phyloP scores from a whole-genome alignment of 805 yeast genomes.

The Metschnikowia henanensis region DNA sequence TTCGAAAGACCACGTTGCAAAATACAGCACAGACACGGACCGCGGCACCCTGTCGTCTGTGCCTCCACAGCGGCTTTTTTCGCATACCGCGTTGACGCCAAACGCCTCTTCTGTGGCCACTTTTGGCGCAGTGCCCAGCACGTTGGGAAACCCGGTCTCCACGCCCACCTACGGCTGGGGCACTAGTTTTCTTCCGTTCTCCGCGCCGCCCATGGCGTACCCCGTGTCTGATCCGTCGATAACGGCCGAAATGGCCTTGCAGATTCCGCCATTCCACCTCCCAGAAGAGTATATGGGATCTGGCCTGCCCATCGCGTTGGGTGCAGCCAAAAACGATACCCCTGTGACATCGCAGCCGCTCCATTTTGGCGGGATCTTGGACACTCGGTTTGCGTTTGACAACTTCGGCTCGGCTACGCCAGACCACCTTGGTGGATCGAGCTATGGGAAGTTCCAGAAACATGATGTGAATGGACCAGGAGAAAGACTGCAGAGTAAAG shows the following conservation, averaged over 20 bases:
- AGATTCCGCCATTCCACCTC: constrained; percentile 26
- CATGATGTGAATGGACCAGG: background rate
- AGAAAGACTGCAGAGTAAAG: background rate
- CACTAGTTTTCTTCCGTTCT: constrained; percentile 30
- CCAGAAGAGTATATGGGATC: constrained; percentile 21
- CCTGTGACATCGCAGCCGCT: constrained; percentile 18
- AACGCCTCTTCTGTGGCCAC: constrained; percentile 21
- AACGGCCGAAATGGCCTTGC: constrained; percentile 19
- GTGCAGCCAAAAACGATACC: background rate
- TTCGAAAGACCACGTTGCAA: background rate
- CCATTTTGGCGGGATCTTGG: constrained; percentile 25
- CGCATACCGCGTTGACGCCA: constrained; percentile 31
- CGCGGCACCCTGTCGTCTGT: constrained; percentile 1
- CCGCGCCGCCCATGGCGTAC: constrained; percentile 39
- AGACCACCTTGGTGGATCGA: background rate
- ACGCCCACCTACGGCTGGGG: constrained; percentile 42
- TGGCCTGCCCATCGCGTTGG: constrained; percentile 4
- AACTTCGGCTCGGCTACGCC: constrained; percentile 1
- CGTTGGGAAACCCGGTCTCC: constrained; percentile 20
- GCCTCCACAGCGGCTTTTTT: constrained; percentile 12
- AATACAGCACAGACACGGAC: background rate
- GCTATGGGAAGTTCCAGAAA: background rate
- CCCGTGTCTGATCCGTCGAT: constrained; percentile 14
- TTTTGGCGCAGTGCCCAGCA: constrained; percentile 15
- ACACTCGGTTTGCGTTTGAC: constrained; percentile 16